Base-by-base conservation (phyloP, 179 eudicot species). In the Carnegiea gigantea region DNA sequence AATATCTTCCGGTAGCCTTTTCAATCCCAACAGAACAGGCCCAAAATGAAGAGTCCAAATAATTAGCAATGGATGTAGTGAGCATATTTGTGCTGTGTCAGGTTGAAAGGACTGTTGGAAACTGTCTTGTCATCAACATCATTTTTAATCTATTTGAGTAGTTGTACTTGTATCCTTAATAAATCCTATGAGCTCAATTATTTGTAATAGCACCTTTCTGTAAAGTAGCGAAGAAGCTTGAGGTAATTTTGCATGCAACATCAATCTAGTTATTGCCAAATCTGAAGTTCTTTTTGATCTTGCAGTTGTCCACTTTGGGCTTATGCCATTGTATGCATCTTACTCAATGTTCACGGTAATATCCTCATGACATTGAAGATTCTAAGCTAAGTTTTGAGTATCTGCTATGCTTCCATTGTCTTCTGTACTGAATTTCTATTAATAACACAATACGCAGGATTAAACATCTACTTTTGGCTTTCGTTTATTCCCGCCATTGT, bases 251-350 rank as follows among this genome's bases (percentile, higher is more conserved):
- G 8, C 44, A 40, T 23, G 59, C 12, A 76, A 28, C 71, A 20
- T n/a, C 51, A n/a, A 43, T 59, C 38, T 76, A 15, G 18, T 79
- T 46, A 30, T 28, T 8, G 8, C 40, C 20, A 46, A 28, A 77
- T 76, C 72, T 48, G n/a, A 64, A 70, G 46, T 30, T 54, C 24
- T 64, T 77, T 81, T 82, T 71, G 33, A 65, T 76, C 75, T 51
- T 86, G 87, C 89, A 88, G 90, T 81, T 88, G 89, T 89, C 89
- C 89, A 38, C 86, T 88, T 20, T 88, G 90, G 90, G 89, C 86
- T 18, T 88, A 88, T 86, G 89, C 90, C 76, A 88, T 88, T 60
- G 9, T 88, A 76, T 88, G 90, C 86, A 88, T 88, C 83, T 81
- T 88, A 54, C 84, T 88, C 77, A 88, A 88, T 18, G 75, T 88